Base-by-base conservation (phyloP, 768 basidiomycete genomes). In the Boletus eberwhitei region DNA sequence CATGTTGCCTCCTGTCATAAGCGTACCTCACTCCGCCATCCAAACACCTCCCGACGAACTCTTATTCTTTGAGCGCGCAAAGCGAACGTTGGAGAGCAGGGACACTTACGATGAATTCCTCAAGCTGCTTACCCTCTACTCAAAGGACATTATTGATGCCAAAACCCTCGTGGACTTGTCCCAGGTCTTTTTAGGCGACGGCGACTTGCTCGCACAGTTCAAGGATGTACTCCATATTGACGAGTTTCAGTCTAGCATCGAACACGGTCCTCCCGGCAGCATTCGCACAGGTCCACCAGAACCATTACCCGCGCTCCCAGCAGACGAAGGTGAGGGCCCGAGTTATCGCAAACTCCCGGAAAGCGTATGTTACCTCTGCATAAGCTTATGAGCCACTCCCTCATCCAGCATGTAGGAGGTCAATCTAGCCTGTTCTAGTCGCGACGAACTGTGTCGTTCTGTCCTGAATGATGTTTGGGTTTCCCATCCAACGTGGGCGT, bases 401-500 rank as follows among this genome's bases (percentile, higher is more conserved):
- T 51, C 19, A 63, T 39, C 17, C 29, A 54, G 35, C 41, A 57
- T 48, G 59, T 64, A 97, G 94, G 96, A 98, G 75, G 83, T 88
- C 59, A 80, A 83, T 38, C 73, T 98, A 19, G 90, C 93, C 26
- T 98, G 97, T 69, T 97, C 97, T 4, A 95, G 90, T 12, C 86
- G 97, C 29, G 95, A 98, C 64, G 85, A 93, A 58, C 86, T 98
- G 52, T 95, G 91, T 67, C 90, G 94, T 68, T 93, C 93, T 29
- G 94, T 99, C 29, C 81, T 99, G 43, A 99, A 99, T 67, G 95
- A 98, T 66, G 84, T 88, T 60, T 98, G 97, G 96, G 93, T 98
- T 12, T 97, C 96, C 14, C 96, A 98, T 70, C 96, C 97, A 4
- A 96, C 94, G 1, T 97, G 94, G 92, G 93, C 93, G 9, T 95